Percentiles rank a stretch among this genome's conserved stretches.
Evolutionary conservation across 306 rosid species (phyloP).

Genomic region (Bauhinia variegata): DNA sequence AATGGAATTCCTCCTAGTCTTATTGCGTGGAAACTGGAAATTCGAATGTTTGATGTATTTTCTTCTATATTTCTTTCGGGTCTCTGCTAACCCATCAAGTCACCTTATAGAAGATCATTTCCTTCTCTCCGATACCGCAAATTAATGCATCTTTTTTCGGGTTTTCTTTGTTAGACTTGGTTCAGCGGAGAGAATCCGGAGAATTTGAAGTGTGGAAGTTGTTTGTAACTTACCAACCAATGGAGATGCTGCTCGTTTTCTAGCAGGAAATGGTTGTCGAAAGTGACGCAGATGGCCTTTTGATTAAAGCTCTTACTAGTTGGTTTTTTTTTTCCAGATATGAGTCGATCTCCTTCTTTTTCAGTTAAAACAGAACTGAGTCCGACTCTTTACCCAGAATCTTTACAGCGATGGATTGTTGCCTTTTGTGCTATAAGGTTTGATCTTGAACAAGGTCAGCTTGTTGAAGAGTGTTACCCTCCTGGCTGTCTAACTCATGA

Average conservation of each 20-base stretch:
- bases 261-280: conserved; percentile 38
- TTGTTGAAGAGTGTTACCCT: conserved; percentile 94
- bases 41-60: conserved; percentile 10
- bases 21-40: background rate
- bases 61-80: no score
- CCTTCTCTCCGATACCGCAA: background rate
- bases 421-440: conserved; percentile 83
- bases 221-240: conserved; percentile 31
- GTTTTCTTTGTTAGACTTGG: conserved; percentile 32
- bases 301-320: conserved; percentile 36
- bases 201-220: conserved; percentile 21
- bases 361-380: conserved; percentile 69
- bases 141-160: conserved; percentile 27
- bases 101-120: background rate
- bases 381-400: conserved; percentile 70
- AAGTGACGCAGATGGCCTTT: conserved; percentile 38
- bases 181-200: conserved; percentile 33
- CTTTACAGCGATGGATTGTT: conserved; percentile 69
- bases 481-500: conserved; percentile 66
- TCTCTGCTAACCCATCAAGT: background rate
- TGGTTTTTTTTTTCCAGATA: conserved; percentile 45
- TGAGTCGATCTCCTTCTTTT: conserved; percentile 86
- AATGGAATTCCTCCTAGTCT: background rate
- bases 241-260: conserved; percentile 38
- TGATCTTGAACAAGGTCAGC: conserved; percentile 93